These are phyloP conservation scores for Tetracladium setigerum DNA, from an alignment of 495 filamentous ascomycete genomes.

Conservation along the genomic window DNA sequence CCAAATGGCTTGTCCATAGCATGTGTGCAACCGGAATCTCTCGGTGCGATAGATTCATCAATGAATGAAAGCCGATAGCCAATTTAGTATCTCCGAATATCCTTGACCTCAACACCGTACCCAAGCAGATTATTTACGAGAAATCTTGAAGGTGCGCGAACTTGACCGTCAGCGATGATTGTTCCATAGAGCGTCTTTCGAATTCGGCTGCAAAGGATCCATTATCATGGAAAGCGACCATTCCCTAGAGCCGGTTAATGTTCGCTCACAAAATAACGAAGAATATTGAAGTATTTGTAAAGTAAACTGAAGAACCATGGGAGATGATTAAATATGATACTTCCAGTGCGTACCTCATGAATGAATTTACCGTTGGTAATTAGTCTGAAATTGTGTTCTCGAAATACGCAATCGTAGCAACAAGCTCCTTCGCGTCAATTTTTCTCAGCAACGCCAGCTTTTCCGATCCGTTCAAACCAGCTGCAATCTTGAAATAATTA, in stretches of 20 bases:
- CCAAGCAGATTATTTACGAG: background rate
- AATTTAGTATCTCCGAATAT: conserved; percentile 2
- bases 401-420: background rate
- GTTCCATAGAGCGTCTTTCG: background rate
- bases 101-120: background rate
- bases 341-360: too few species aligned
- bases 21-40: background rate
- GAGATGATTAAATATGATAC: too few species aligned
- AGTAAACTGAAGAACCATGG: too few species aligned
- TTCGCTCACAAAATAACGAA: too few species aligned
- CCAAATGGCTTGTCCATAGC: conserved; percentile 8
- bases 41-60: background rate
- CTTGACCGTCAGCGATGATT: conserved; percentile 6
- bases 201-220: conserved; percentile 5
- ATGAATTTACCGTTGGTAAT: background rate
- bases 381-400: conserved; percentile 2
- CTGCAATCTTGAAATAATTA: background rate
- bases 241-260: too few species aligned
- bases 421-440: background rate
- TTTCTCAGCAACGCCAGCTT: background rate
- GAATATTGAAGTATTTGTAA: too few species aligned
- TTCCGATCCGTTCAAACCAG: background rate
- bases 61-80: conserved; percentile 6
- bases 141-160: conserved; percentile 3
- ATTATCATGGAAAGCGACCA: background rate